A percentile compares a stretch with the other conserved stretches of the same genome.
Evolutionary conservation across 2,329 filamentous ascomycete species (phyloP).

Genomic region (Furcasterigmium furcatum): DNA sequence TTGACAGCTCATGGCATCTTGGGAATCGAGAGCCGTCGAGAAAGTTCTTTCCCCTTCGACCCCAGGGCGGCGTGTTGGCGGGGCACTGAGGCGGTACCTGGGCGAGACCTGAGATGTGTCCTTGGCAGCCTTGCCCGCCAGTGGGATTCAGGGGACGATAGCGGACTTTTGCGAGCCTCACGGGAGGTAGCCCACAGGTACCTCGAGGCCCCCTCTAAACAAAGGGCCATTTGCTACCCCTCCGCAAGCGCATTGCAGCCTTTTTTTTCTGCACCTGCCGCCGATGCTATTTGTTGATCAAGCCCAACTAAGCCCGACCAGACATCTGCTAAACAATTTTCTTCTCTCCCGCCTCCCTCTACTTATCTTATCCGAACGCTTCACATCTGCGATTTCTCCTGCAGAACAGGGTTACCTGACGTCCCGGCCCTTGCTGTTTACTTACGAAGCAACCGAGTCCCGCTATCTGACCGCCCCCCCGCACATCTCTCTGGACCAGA

Average conservation of each 20-base stretch:
- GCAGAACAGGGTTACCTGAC: no score
- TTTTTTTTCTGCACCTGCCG: constrained; percentile 10
- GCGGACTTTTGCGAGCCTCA: no score
- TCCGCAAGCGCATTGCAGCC: constrained; percentile 5
- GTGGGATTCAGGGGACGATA: no score
- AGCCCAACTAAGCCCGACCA: constrained; percentile 3
- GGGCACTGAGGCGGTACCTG: no score
- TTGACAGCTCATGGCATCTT: no score
- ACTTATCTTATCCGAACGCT: no score
- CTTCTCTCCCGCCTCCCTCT: constrained; percentile 6
- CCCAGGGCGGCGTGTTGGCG: constrained; percentile 4
- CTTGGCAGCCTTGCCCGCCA: no score
- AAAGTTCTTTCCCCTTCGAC: constrained; percentile 16
- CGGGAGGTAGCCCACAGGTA: neutral
- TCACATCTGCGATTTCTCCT: no score
- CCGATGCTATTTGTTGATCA: neutral
- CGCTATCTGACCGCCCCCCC: neutral
- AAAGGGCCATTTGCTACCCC: constrained; percentile 1
- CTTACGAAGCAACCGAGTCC: no score
- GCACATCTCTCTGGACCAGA: neutral
- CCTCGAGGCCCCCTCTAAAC: constrained; percentile 3
- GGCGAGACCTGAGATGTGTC: no score
- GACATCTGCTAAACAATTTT: constrained; percentile 10
- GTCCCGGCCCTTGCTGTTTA: no score
- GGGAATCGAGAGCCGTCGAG: constrained; percentile 11